A percentile compares a stretch with the other conserved stretches of the same genome.
These are phyloP conservation scores for Oidiodendron maius DNA, from an alignment of 495 filamentous ascomycete genomes.

Conservation along the genomic window DNA sequence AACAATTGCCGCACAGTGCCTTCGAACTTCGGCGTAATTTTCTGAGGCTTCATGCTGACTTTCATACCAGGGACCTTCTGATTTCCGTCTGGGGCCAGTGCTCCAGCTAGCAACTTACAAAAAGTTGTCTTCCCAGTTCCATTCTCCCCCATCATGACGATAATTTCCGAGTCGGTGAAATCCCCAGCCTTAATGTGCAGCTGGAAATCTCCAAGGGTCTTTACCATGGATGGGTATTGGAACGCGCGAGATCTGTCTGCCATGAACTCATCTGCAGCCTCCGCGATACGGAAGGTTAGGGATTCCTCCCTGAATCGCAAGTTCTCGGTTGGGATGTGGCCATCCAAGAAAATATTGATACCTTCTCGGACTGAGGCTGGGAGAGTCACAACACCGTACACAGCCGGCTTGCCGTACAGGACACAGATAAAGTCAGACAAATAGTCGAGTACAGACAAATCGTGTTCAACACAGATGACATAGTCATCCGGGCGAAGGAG, in stretches of 20 bases:
- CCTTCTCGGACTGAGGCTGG: slow-evolving; percentile 95
- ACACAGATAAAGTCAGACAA: slow-evolving; percentile 98
- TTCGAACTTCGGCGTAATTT: slow-evolving; percentile 95
- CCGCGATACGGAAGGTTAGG: slow-evolving; percentile 90
- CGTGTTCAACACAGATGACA: slow-evolving; percentile 98
- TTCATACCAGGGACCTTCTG: slow-evolving; percentile 82
- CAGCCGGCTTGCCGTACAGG: slow-evolving; percentile 88
- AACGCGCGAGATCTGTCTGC: slow-evolving; percentile 81
- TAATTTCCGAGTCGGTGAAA: slow-evolving; percentile 96
- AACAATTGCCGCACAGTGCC: slow-evolving; percentile 93
- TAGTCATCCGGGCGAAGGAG: slow-evolving; percentile 85
- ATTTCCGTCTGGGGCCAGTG: slow-evolving; percentile 76
- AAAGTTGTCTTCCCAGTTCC: slow-evolving; percentile 96
- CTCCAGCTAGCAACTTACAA: slow-evolving; percentile 91
- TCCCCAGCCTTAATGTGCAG: slow-evolving; percentile 72
- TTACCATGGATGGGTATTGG: slow-evolving; percentile 83
- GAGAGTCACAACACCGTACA: slow-evolving; percentile 97
- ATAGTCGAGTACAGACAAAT: slow-evolving; percentile 95
- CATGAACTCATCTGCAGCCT: slow-evolving; percentile 86
- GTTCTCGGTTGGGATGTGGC: slow-evolving; percentile 97
- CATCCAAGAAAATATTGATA: slow-evolving; percentile 99
- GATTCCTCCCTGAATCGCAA: slow-evolving; percentile 96
- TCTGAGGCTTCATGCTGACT: slow-evolving; percentile 99
- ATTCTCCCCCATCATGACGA: slow-evolving; percentile 99
- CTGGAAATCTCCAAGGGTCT: slow-evolving; percentile 87